Base-by-base conservation (phyloP, 192 early-diverging fungal species). In the Polychytrium aggregatum region DNA sequence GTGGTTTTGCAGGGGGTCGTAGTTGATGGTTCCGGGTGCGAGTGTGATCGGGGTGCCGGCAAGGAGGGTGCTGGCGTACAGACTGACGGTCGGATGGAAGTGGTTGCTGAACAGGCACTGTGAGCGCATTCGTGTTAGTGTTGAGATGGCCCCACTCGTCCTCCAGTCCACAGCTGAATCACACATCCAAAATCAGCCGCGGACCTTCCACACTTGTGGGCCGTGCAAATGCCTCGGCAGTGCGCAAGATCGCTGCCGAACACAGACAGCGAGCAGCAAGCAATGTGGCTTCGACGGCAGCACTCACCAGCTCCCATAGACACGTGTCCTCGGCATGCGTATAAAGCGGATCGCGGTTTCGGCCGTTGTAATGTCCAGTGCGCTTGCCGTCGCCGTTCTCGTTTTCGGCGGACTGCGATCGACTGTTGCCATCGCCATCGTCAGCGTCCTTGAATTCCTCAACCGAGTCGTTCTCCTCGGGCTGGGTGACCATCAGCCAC, bases 61-160 rank as follows among this genome's bases (percentile, higher is more conserved):
- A 35, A 90, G 64, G 20, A 96, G 66, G 34, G 78, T 77, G 31
- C 70, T 60, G 31, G 86, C 81, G 46, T 90, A 93, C 46, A 86
- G 70, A n/a, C 79, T 63, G 21, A 97, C 79, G 7, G 91, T 86
- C 1, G 94, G 94, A 53, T 97, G 94, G 66, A 84, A 97, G 52
- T 97, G 94, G 27, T 67, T 59, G 17, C 66, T 55, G 50, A 95
- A 84, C 52, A 73, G 51, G 21, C 46, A 65, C 78, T 84, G 62
- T 20, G 35, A 33, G 27, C 8, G 8, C 9, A 13, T 42, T 7
- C 7, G 41, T 13, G 18, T 18, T 7, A 7, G 20, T 42, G 20
- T 42, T 7, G 22, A 7, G 9, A 8, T 7, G 11, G 13, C 10
- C 18, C 41, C 11, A 13, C 13, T 18, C 9, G 20, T 7, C 9